Evolutionary conservation across 345 rosid species (phyloP), one percentile per base, ranked within the genome.

Genomic region (Abelmoschus esculentus): DNA sequence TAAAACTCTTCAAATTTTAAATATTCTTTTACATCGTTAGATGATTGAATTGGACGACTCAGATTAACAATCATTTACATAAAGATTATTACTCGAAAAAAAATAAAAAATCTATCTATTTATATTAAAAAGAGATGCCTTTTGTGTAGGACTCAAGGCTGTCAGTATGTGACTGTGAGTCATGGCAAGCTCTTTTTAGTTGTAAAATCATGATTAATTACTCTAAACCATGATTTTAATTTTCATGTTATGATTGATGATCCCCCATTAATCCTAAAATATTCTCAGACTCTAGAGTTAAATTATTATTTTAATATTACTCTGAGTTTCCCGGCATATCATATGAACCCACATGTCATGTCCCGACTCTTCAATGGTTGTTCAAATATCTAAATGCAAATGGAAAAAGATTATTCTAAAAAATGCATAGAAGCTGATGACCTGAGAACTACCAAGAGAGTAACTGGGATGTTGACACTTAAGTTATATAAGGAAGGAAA

Each of bases 111-210:
- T n/a, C n/a, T n/a, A n/a, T n/a, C n/a, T n/a, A n/a, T n/a, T n/a
- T n/a, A n/a, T n/a, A n/a, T n/a, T n/a, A 38, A 10, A 38, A 10
- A 38, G 55, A 34, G 56, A 26, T 65, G n/a, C 6, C 38, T 65
- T 65, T 65, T n/a, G 69, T 46, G 57, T 66, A 22, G 52, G 67
- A 63, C 40, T 11, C 67, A 63, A 63, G 68, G 68, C 70, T 66
- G 70, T 56, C 57, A 46, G 19, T 14, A 66, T 47, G 70, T 40
- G 26, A 66, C 47, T 49, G 70, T 53, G 63, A 56, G 57, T 69
- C 72, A 69, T 38, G 12, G 22, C 36, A 40, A 69, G 62, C 72
- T 55, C 72, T 69, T 69, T 69, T 57, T 69, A 36, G 72, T 69
- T 69, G 72, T 69, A 69, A 55, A 53, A 69, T 28, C 69, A 47